Evolutionary conservation across 2,329 filamentous ascomycete genomes (phyloP).

Genomic region (Aspergillus eucalypticola): DNA sequence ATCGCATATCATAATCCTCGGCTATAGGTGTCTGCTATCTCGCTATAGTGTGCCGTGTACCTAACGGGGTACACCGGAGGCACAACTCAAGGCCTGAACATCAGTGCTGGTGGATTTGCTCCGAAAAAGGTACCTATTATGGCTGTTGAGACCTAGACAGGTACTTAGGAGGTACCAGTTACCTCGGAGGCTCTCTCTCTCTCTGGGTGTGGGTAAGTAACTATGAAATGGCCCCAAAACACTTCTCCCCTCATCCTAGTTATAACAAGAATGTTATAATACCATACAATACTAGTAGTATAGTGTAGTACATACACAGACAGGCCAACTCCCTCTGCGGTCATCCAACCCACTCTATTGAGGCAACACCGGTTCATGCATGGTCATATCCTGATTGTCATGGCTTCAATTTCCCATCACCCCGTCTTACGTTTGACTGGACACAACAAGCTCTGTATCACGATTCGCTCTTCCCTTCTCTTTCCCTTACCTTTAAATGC

Average conservation of each 20-base stretch:
- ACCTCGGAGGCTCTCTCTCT: background rate
- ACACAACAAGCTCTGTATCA: background rate
- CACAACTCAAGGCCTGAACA: background rate
- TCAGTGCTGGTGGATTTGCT: background rate
- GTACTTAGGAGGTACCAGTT: background rate
- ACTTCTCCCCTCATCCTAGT: too few relatives aligned
- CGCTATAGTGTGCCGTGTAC: background rate
- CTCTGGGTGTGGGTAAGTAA: background rate
- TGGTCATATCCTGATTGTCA: constrained; percentile 5
- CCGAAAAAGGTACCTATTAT: background rate
- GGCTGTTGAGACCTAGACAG: background rate
- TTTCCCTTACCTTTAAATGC: background rate
- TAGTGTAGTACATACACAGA: background rate
- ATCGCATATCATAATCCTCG: background rate
- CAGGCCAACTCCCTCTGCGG: background rate
- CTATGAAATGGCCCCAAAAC: background rate
- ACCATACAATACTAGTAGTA: background rate
- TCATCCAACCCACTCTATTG: constrained; percentile 6
- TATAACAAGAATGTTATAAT: background rate
- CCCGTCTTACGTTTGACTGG: background rate
- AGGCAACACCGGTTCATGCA: constrained; percentile 26
- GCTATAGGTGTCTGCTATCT: background rate
- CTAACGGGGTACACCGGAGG: background rate
- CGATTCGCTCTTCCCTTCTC: background rate
- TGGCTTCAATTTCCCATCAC: background rate